Evolutionary conservation across 2,329 filamentous ascomycete genomes (phyloP).

Genomic region (Cercospora beticola): DNA sequence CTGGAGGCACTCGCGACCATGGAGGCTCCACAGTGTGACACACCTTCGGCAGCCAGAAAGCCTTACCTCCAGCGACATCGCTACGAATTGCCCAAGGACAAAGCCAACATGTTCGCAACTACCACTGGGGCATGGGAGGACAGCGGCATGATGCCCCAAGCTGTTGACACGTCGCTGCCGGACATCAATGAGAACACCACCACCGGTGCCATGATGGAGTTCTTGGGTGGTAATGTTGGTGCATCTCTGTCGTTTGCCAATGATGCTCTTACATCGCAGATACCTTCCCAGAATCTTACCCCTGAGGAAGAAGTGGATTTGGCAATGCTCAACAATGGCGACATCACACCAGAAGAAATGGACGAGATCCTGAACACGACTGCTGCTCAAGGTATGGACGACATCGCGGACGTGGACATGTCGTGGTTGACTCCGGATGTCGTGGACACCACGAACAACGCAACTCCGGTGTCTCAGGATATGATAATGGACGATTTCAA

Average conservation of each 20-base stretch:
- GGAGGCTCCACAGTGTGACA: slow-evolving; percentile 16
- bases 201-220: slow-evolving; percentile 37
- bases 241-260: slow-evolving; percentile 29
- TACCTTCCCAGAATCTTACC: slow-evolving; percentile 12
- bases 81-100: slow-evolving; percentile 31
- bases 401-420: slow-evolving; percentile 8
- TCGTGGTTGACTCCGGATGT: slow-evolving; percentile 12
- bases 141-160: slow-evolving; percentile 33
- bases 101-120: slow-evolving; percentile 32
- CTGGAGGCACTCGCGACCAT: slow-evolving; percentile 15
- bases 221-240: slow-evolving; percentile 29
- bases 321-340: slow-evolving; percentile 13
- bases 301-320: slow-evolving; percentile 8
- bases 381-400: not conserved
- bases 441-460: slow-evolving; percentile 3
- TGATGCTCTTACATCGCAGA: slow-evolving; percentile 25
- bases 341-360: slow-evolving; percentile 22
- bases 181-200: slow-evolving; percentile 19
- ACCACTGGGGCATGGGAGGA: slow-evolving; percentile 34
- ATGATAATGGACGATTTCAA: slow-evolving; percentile 27
- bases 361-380: slow-evolving; percentile 27
- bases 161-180: slow-evolving; percentile 21
- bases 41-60: slow-evolving; percentile 7
- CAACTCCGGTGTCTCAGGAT: slow-evolving; percentile 15
- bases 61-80: slow-evolving; percentile 31